Percentiles rank a stretch among this genome's conserved stretches.
Evolutionary conservation across 202 grass and related monocot genomes (phyloP).

Genomic region (Schoenoplectus tabernaemontani): DNA sequence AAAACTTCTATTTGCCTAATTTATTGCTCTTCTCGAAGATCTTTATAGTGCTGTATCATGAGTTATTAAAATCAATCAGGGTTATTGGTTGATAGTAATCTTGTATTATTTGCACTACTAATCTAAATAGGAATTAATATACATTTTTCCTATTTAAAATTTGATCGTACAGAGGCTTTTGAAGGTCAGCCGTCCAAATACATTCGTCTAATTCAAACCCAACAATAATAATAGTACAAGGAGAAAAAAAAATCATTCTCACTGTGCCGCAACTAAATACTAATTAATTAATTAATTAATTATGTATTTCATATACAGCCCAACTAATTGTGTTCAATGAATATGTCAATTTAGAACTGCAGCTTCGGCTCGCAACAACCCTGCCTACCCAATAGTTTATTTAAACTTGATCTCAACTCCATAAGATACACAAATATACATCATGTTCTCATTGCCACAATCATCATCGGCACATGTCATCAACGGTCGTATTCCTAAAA

Average conservation of each 20-base stretch:
- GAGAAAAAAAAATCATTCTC: not conserved
- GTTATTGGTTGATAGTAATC: no score
- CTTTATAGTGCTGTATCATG: no score
- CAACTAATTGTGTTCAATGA: not conserved
- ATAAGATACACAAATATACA: conserved; percentile 6
- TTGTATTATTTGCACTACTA: no score
- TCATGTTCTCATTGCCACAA: not conserved
- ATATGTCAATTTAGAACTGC: not conserved
- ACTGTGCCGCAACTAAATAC: not conserved
- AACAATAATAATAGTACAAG: not conserved
- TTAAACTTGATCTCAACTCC: not conserved
- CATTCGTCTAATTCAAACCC: not conserved
- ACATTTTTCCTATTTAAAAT: no score
- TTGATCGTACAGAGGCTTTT: no score
- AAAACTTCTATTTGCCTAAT: no score
- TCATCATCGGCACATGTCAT: conserved; percentile 4
- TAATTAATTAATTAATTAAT: no score
- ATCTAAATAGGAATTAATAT: no score
- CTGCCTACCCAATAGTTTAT: not conserved
- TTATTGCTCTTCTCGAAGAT: no score
- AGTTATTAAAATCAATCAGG: no score
- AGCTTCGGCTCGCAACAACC: not conserved
- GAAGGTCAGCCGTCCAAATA: no score
- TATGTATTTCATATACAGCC: not conserved
- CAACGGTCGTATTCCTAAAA: not conserved